phyloP scores from a whole-genome alignment of 2,329 filamentous ascomycete genomes.

The Elsinoe australis region DNA sequence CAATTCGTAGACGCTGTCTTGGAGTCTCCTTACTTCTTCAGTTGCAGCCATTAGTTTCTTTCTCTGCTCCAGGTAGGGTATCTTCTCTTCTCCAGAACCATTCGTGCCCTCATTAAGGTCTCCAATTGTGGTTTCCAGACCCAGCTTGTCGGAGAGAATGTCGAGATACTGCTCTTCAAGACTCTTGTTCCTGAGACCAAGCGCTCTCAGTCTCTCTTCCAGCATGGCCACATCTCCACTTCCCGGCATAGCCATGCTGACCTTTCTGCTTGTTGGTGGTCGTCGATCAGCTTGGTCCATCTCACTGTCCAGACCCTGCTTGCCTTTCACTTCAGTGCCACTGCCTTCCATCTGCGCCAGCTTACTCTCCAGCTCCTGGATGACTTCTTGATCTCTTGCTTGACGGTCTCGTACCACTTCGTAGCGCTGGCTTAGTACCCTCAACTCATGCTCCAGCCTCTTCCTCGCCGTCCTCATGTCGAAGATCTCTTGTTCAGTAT shows the following conservation, averaged over 20 bases:
- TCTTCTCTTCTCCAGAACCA: slow-evolving; percentile 22
- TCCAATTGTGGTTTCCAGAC: slow-evolving; percentile 31
- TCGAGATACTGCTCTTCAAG: slow-evolving; percentile 35
- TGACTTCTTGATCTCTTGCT: slow-evolving; percentile 41
- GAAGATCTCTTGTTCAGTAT: slow-evolving; percentile 46
- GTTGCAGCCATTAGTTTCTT: slow-evolving; percentile 20
- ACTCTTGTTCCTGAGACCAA: slow-evolving; percentile 10
- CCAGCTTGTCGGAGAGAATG: slow-evolving; percentile 33
- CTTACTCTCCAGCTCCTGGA: slow-evolving; percentile 40
- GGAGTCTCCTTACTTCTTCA: slow-evolving; percentile 28
- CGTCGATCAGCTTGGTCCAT: slow-evolving; percentile 30
- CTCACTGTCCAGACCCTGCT: slow-evolving; percentile 35
- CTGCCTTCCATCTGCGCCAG: slow-evolving; percentile 37
- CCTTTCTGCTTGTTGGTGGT: slow-evolving; percentile 20
- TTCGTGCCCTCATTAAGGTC: slow-evolving; percentile 31
- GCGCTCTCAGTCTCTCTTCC: slow-evolving; percentile 1
- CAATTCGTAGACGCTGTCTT: slow-evolving; percentile 20
- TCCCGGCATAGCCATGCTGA: background rate
- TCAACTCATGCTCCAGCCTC: slow-evolving; percentile 42
- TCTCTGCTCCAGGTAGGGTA: slow-evolving; percentile 23
- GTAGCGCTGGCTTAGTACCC: slow-evolving; percentile 40
- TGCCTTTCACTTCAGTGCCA: slow-evolving; percentile 12
- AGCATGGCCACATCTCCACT: slow-evolving; percentile 9
- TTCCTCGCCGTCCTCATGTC: slow-evolving; percentile 43
- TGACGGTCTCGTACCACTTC: slow-evolving; percentile 43